Evolutionary conservation across 2,329 filamentous ascomycete genomes (phyloP).

Genomic region (Fusarium sp.): DNA sequence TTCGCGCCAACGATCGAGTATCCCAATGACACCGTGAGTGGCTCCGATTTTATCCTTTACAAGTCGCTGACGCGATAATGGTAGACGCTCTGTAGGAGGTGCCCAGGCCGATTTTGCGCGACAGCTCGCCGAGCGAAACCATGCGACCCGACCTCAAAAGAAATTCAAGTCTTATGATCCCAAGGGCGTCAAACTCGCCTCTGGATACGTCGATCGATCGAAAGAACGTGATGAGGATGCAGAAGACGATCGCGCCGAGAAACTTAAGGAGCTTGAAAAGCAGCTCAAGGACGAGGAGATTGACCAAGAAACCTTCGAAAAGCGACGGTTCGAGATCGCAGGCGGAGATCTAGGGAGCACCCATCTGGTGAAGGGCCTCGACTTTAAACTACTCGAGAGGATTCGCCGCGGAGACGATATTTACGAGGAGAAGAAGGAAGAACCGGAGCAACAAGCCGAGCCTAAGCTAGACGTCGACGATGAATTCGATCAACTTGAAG

Average conservation of each 20-base stretch:
- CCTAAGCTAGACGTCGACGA: conserved; percentile 64
- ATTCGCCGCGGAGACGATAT: conserved; percentile 74
- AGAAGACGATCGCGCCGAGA: conserved; percentile 64
- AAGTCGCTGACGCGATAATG: conserved; percentile 36
- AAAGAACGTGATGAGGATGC: conserved; percentile 65
- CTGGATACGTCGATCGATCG: conserved; percentile 85
- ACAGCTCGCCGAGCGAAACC: conserved; percentile 78
- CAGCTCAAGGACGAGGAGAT: conserved; percentile 84
- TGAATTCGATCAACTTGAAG: conserved; percentile 67
- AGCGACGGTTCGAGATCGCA: conserved; percentile 75
- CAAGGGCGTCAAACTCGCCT: conserved; percentile 79
- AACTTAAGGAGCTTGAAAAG: conserved; percentile 81
- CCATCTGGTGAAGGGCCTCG: conserved; percentile 89
- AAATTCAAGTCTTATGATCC: conserved; percentile 81
- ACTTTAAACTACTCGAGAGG: conserved; percentile 79
- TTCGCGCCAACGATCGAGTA: conserved; percentile 78
- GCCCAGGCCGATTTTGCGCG: conserved; percentile 75
- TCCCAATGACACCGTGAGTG: conserved; percentile 91
- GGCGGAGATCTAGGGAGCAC: conserved; percentile 83
- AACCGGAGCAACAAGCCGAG: conserved; percentile 44
- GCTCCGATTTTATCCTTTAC: neutral
- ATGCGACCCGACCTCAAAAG: conserved; percentile 65
- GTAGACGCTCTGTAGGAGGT: conserved; percentile 68
- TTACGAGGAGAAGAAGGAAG: conserved; percentile 50
- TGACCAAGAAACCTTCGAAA: conserved; percentile 79